Evolutionary conservation across 2,329 filamentous ascomycete species (phyloP).

Genomic region (Xylariaceae sp.): DNA sequence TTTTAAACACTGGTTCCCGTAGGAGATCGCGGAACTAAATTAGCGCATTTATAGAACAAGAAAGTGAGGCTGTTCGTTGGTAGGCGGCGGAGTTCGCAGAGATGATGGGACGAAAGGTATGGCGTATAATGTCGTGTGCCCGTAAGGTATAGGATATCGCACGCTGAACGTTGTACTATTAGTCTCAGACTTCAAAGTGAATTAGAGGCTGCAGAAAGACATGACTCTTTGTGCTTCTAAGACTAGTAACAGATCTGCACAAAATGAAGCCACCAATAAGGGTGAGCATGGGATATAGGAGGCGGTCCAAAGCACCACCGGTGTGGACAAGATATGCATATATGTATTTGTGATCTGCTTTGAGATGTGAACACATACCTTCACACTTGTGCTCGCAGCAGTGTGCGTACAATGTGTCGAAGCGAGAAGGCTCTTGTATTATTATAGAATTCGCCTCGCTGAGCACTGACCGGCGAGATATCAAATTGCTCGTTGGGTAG

Average conservation of each 20-base stretch:
- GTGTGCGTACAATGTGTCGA: neutral
- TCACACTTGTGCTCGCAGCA: neutral
- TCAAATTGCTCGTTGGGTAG: neutral
- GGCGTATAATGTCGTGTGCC: too few relatives aligned
- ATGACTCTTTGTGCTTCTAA: too few relatives aligned
- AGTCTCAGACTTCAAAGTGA: too few relatives aligned
- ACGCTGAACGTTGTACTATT: too few relatives aligned
- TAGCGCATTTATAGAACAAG: neutral
- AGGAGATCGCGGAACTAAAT: neutral
- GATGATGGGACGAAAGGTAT: neutral
- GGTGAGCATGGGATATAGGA: slow-evolving; percentile 13
- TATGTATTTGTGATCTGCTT: neutral
- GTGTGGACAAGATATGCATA: neutral
- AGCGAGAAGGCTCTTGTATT: neutral
- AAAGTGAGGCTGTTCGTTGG: neutral
- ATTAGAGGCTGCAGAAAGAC: too few relatives aligned
- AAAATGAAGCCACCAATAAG: neutral
- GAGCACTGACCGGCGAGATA: neutral
- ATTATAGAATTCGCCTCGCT: neutral
- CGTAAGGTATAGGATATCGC: too few relatives aligned
- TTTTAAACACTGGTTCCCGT: neutral
- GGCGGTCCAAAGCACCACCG: slow-evolving; percentile 5
- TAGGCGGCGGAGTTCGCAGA: neutral
- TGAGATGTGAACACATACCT: slow-evolving; percentile 7
- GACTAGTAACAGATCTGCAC: too few relatives aligned